Conservation (phyloP, 2,329 filamentous ascomycete species). For the Alternaria alternata region DNA sequence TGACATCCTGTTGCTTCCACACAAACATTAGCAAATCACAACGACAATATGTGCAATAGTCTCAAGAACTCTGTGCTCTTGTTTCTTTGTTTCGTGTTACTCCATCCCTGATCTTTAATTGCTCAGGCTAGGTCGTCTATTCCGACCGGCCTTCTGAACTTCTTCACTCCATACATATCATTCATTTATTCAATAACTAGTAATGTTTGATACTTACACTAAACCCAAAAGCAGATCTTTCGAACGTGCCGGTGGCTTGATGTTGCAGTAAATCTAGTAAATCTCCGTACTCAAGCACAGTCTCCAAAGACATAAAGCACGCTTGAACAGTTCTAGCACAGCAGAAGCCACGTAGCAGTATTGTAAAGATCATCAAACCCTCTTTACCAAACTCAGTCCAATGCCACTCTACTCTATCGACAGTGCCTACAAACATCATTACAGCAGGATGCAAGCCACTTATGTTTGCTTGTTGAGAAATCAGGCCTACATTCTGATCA, state of each 20-base stretch:
- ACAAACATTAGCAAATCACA: background rate
- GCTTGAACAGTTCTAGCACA: background rate
- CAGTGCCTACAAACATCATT: background rate
- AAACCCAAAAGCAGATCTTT: too few species aligned
- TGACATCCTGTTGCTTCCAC: background rate
- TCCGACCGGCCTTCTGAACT: background rate
- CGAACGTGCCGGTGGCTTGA: too few species aligned
- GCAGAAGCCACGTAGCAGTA: background rate
- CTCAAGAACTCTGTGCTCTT: background rate
- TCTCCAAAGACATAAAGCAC: background rate
- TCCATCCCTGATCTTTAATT: background rate
- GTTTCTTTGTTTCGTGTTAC: background rate
- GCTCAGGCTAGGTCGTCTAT: background rate
- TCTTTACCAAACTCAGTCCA: background rate
- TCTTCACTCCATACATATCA: background rate
- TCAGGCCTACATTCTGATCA: background rate
- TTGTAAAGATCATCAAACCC: background rate
- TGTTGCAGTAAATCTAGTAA: background rate
- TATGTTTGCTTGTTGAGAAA: background rate
- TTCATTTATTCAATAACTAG: too few species aligned
- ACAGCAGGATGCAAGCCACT: background rate
- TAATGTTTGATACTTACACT: too few species aligned
- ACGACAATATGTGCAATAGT: background rate
- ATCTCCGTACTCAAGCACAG: background rate
- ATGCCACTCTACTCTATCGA: background rate